Evolutionary conservation across 2,329 filamentous ascomycete species (phyloP), one percentile per base, ranked within the genome.

Genomic region (Verticillium albo-atrum): DNA sequence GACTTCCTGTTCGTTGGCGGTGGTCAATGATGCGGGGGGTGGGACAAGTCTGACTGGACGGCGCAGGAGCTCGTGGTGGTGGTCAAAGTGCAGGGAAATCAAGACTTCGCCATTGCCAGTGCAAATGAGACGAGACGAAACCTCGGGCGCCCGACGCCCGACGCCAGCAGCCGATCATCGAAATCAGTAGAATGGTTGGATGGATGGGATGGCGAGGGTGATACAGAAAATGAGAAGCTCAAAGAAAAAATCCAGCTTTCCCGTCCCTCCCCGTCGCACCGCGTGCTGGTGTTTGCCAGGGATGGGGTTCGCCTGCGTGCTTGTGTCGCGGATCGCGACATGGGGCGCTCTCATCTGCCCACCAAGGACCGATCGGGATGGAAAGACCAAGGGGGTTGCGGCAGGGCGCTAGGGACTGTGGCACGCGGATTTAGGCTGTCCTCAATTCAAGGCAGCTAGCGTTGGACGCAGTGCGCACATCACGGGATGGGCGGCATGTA

Each of bases 361-460:
- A 37, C 15, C 34, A n/a, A 37, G 15, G 34, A 37, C 17, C 34
- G 34, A 37, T 37, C 34, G 34, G 34, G 15, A 37, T n/a, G 34
- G 15, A 6, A 37, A 15, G 17, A 37, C 14, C 6, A 32, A 32
- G 30, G 30, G 30, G 14, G 14, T n/a, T 17, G 34, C 34, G 34
- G 34, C 34, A 15, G 34, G 34, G 34, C 34, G 34, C 34, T 37
- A 37, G 34, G 37, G 20, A 47, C 37, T 25, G n/a, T 25, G 37
- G n/a, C 37, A 47, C n/a, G 37, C 37, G 37, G 20, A 47, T 25
- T 47, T 23, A 25, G 37, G 37, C 26, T 54, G 23, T 54, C 30
- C n/a, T 28, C 37, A 47, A 56, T 42, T 56, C 54, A 56, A 56
- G 54, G 54, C 54, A 56, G 34, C 54, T 56, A 56, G 54, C 54